These are phyloP conservation scores for Discostella stelligera DNA, from an alignment of 352 stramenopile genomes.

Conservation along the genomic window DNA sequence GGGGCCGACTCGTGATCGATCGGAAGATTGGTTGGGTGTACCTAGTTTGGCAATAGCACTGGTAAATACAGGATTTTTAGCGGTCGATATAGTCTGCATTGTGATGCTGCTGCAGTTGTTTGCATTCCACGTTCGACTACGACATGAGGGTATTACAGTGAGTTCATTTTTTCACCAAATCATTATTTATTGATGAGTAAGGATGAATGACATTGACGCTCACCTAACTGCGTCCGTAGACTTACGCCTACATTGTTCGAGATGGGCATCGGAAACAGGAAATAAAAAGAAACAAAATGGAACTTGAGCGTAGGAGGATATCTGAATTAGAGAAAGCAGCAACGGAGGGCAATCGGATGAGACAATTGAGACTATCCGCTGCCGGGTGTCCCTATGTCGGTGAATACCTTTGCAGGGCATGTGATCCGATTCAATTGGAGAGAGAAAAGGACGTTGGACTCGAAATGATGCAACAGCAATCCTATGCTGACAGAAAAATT, in stretches of 20 bases:
- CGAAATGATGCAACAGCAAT: not conserved
- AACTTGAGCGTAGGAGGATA: slow-evolving; percentile 41
- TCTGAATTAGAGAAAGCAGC: slow-evolving; percentile 43
- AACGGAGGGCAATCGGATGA: slow-evolving; percentile 39
- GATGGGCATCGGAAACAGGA: slow-evolving; percentile 59
- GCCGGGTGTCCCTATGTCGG: slow-evolving; percentile 25
- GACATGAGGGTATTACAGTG: slow-evolving; percentile 56
- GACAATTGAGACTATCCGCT: slow-evolving; percentile 22
- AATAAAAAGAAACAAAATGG: slow-evolving; percentile 34
- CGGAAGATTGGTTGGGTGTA: slow-evolving; percentile 57
- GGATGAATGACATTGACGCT: not conserved
- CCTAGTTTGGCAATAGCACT: slow-evolving; percentile 41
- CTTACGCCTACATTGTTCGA: slow-evolving; percentile 80
- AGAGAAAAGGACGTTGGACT: slow-evolving; percentile 15
- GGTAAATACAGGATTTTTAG: slow-evolving; percentile 55
- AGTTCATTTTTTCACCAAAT: not conserved
- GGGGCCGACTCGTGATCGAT: slow-evolving; percentile 23
- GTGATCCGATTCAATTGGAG: slow-evolving; percentile 33
- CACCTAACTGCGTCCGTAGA: slow-evolving; percentile 19
- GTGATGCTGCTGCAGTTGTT: slow-evolving; percentile 72
- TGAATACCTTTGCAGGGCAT: slow-evolving; percentile 28
- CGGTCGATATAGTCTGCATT: slow-evolving; percentile 57
- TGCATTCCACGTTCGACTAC: slow-evolving; percentile 73
- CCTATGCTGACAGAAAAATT: not conserved
- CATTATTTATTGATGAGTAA: not conserved